A percentile compares a stretch with the other conserved stretches of the same genome.
phyloP scores from a whole-genome alignment of 2,329 filamentous ascomycete genomes.

The Diaporthe citriasiana region DNA sequence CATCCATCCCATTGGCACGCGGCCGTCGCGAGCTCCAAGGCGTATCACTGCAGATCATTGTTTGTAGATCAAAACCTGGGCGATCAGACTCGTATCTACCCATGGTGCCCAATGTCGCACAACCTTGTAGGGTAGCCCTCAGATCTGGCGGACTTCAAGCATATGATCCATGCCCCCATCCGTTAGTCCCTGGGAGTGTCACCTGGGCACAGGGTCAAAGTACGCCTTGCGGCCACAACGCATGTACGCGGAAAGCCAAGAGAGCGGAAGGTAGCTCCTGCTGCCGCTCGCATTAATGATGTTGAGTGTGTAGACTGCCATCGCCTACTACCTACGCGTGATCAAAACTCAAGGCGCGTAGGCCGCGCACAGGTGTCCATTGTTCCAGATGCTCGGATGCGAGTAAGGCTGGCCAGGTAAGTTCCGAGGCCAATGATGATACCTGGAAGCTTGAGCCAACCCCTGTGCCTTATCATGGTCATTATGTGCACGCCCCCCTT shows the following conservation, averaged over 20 bases:
- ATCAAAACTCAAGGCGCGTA: background rate
- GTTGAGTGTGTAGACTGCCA: too few relatives aligned
- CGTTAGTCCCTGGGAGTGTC: background rate
- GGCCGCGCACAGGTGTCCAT: background rate
- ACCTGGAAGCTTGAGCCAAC: background rate
- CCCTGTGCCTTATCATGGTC: background rate
- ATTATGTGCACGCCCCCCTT: background rate
- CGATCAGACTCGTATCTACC: background rate
- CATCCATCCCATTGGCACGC: background rate
- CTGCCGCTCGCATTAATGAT: too few relatives aligned
- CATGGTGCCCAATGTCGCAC: background rate
- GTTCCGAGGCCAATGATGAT: slow-evolving; percentile 22
- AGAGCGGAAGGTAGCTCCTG: background rate
- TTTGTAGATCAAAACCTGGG: background rate
- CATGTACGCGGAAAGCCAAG: background rate
- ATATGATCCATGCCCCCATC: background rate
- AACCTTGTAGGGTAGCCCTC: background rate
- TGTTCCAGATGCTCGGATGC: background rate
- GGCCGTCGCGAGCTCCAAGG: background rate
- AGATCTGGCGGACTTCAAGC: background rate
- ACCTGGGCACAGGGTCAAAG: slow-evolving; percentile 6
- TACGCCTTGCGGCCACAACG: slow-evolving; percentile 6
- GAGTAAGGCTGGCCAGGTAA: slow-evolving; percentile 29
- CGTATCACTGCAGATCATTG: background rate
- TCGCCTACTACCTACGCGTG: background rate